These are phyloP conservation scores for Mayamaea pseudoterrestris DNA, from an alignment of 108 stramenopile species.

Conservation along the genomic window DNA sequence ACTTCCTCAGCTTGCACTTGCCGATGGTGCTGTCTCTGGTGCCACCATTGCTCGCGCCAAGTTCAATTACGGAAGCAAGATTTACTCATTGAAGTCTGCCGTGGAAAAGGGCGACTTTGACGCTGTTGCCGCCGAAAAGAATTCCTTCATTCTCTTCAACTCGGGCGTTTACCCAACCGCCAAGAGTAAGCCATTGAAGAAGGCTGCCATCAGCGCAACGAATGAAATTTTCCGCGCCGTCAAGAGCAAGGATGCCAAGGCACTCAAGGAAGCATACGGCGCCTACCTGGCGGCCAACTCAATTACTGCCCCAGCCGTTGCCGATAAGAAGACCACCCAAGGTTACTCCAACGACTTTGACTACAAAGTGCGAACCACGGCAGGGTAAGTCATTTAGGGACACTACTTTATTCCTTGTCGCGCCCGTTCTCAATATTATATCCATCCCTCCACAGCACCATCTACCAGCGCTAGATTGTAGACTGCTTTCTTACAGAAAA, in stretches of 20 bases:
- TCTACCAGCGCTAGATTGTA: no score
- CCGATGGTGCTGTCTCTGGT: conserved; percentile 82
- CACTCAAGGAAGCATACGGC: conserved; percentile 60
- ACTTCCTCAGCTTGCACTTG: conserved; percentile 53
- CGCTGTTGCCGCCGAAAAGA: conserved; percentile 83
- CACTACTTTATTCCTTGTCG: no score
- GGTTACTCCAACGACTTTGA: conserved; percentile 68
- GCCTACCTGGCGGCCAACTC: conserved; percentile 43
- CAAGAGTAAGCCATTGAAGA: conserved; percentile 59
- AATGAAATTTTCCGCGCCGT: conserved; percentile 78
- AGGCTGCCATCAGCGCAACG: conserved; percentile 54
- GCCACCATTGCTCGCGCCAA: conserved; percentile 61
- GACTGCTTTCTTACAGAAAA: no score
- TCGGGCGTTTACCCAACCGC: conserved; percentile 67
- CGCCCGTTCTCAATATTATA: no score
- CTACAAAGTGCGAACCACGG: conserved; percentile 51
- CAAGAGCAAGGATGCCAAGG: conserved; percentile 57
- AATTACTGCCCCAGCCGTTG: conserved; percentile 22
- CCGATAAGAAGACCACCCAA: conserved; percentile 43
- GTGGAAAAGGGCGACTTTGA: conserved; percentile 81
- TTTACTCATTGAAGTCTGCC: conserved; percentile 68
- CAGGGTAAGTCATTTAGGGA: no score
- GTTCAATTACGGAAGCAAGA: conserved; percentile 79
- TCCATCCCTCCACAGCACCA: no score
- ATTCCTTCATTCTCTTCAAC: conserved; percentile 91